Evolutionary conservation across 352 stramenopile species (phyloP).

Genomic region (Globisporangium cystogenes): DNA sequence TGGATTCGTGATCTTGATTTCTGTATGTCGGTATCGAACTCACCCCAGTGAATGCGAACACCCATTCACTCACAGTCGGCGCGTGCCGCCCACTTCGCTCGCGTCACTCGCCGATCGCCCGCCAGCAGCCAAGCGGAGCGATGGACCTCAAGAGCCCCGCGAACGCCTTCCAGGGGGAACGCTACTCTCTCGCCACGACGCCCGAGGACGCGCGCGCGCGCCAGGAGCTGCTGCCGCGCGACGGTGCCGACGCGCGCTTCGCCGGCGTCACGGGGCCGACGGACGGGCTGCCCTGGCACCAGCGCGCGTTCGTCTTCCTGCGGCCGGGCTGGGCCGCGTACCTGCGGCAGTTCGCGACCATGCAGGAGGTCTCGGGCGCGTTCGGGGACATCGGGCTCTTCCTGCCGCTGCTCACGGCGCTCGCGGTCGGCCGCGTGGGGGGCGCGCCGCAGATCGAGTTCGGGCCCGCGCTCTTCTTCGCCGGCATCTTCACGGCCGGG

Average conservation of each 20-base stretch:
- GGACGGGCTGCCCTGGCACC: constrained; percentile 34
- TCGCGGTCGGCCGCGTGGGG: constrained; percentile 73
- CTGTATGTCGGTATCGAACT: background rate
- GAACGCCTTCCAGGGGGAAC: constrained; percentile 14
- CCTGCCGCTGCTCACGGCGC: constrained; percentile 89
- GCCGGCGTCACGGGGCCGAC: constrained; percentile 40
- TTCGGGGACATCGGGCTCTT: constrained; percentile 94
- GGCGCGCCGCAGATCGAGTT: constrained; percentile 79
- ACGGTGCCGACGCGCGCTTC: constrained; percentile 19
- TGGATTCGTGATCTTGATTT: background rate
- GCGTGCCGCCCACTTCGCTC: background rate
- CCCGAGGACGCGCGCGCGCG: constrained; percentile 8
- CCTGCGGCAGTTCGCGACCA: constrained; percentile 58
- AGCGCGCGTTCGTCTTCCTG: constrained; percentile 47
- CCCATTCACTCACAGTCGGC: no score
- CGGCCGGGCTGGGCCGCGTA: constrained; percentile 50
- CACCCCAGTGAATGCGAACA: no score
- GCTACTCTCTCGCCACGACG: constrained; percentile 8
- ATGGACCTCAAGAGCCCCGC: constrained; percentile 15
- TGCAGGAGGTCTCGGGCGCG: constrained; percentile 84
- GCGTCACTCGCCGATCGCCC: constrained; percentile 5
- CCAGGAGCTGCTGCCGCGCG: constrained; percentile 26
- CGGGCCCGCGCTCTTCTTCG: constrained; percentile 89
- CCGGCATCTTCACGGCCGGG: constrained; percentile 83
- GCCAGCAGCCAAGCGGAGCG: background rate